Base-by-base conservation (phyloP, 441 rosid species). In the Pelargonium citronellum region DNA sequence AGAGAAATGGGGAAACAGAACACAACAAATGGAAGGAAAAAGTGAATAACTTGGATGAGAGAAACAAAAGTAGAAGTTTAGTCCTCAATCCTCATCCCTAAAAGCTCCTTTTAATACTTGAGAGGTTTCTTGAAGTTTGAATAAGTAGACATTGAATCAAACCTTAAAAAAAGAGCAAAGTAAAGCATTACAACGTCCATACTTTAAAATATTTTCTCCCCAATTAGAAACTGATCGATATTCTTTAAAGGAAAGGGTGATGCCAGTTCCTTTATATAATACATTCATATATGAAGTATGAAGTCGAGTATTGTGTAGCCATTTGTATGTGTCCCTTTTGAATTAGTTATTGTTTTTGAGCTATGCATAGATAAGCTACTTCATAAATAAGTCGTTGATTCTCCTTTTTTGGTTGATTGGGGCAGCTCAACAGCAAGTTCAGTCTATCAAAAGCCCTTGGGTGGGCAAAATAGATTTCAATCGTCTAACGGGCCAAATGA, bases 351-450 rank as follows among this genome's bases (percentile, higher is more conserved):
- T 39, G 69, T 22, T 67, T 46, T 44, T 34, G 34, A 19, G 60
- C 58, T 20, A 17, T 13, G 34, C 60, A 24, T 15, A 78, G 44
- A 39, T 43, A 8, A 6, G 13, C 27, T 27, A 4, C 39, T 4
- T 34, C 20, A 47, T 58, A 27, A 44, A 74, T 68, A 43, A 43
- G 69, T 69, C 4, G 30, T 27, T 69, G 43, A 30, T 67, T 16
- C 47, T 70, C 10, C 15, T 20, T 65, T 41, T 70, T 68, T 55
- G 37, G 37, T 30, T 30, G 37, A 30, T 30, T 63, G 43, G 69
- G 71, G 69, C 76, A 88, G 96, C 69, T 77, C 74, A 63, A 70
- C 79, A 12, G 87, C 87, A 79, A 83, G 57, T 39, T 72, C 78
- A 34, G 71, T 75, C 69, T 75, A 73, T 77, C 75, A 69, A 69